These are phyloP conservation scores for Cocos nucifera DNA, from an alignment of 176 grass and related monocot species.

Conservation along the genomic window DNA sequence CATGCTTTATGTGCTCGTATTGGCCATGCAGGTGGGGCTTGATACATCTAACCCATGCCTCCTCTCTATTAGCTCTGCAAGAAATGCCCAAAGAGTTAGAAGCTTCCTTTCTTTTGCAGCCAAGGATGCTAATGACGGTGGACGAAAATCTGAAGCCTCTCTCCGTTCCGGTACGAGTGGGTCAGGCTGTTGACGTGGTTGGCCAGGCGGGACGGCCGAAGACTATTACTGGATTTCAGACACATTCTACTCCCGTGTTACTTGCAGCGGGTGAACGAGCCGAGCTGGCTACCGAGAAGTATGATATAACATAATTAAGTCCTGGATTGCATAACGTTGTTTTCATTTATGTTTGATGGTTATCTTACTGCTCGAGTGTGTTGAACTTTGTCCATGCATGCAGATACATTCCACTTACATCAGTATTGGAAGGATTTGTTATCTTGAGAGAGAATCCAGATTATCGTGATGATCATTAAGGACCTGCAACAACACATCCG, in stretches of 20 bases:
- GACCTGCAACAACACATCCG: too few relatives aligned
- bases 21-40: constrained; percentile 84
- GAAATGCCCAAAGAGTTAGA: too few relatives aligned
- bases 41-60: neutral
- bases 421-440: constrained; percentile 88
- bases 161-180: constrained; percentile 82
- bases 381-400: neutral
- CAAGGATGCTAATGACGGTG: constrained; percentile 92
- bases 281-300: constrained; percentile 93
- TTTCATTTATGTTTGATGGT: neutral
- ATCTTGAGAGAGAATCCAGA: constrained; percentile 96
- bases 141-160: constrained; percentile 92
- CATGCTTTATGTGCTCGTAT: constrained; percentile 73
- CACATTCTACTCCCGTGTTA: constrained; percentile 90
- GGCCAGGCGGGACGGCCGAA: constrained; percentile 97
- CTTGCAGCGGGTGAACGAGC: constrained; percentile 90
- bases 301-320: neutral
- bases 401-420: constrained; percentile 67
- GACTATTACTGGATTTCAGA: constrained; percentile 95
- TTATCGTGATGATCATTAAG: constrained; percentile 46
- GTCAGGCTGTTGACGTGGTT: constrained; percentile 95
- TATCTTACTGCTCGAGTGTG: neutral
- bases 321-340: neutral
- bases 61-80: too few relatives aligned
- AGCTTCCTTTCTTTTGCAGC: constrained; percentile 38